These are phyloP conservation scores for Calocybe indica DNA, from an alignment of 768 basidiomycete genomes.

Conservation along the genomic window DNA sequence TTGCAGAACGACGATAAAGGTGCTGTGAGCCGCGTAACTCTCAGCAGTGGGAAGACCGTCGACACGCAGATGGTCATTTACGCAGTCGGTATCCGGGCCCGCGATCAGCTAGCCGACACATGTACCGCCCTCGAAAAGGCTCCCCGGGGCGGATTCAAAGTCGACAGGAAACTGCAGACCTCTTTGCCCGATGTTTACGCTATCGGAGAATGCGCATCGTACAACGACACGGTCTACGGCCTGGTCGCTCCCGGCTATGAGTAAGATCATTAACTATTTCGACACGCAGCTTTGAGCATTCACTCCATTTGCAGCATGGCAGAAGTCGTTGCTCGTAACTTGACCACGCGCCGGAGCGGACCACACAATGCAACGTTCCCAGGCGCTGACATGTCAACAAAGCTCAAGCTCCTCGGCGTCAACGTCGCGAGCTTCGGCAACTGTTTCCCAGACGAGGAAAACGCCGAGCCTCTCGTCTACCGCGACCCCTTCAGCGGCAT, in stretches of 20 bases:
- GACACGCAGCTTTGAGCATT: not conserved
- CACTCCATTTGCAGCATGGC: slow-evolving; percentile 53
- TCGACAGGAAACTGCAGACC: slow-evolving; percentile 52
- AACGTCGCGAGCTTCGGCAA: slow-evolving; percentile 68
- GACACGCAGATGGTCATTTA: slow-evolving; percentile 54
- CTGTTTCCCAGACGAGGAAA: slow-evolving; percentile 51
- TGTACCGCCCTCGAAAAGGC: slow-evolving; percentile 43
- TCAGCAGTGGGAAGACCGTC: slow-evolving; percentile 33
- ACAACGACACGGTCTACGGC: slow-evolving; percentile 64
- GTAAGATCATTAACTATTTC: slow-evolving; percentile 1
- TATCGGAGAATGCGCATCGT: slow-evolving; percentile 72
- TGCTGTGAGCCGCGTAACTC: slow-evolving; percentile 15
- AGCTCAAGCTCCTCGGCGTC: slow-evolving; percentile 47
- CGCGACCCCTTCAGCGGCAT: slow-evolving; percentile 65
- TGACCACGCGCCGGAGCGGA: slow-evolving; percentile 41
- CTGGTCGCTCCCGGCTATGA: slow-evolving; percentile 65
- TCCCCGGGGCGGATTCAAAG: slow-evolving; percentile 48
- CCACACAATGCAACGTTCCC: slow-evolving; percentile 33
- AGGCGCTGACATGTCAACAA: slow-evolving; percentile 63
- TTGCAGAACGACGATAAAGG: slow-evolving; percentile 22
- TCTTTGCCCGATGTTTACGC: slow-evolving; percentile 58
- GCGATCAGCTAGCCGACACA: slow-evolving; percentile 57
- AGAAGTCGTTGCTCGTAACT: slow-evolving; percentile 66
- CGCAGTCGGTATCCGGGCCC: slow-evolving; percentile 65
- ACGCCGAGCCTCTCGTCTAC: slow-evolving; percentile 38